Evolutionary conservation across 225 moss, liverwort and hornwort species (phyloP), one percentile per base, ranked within the genome.

Genomic region (Polytrichum commune): DNA sequence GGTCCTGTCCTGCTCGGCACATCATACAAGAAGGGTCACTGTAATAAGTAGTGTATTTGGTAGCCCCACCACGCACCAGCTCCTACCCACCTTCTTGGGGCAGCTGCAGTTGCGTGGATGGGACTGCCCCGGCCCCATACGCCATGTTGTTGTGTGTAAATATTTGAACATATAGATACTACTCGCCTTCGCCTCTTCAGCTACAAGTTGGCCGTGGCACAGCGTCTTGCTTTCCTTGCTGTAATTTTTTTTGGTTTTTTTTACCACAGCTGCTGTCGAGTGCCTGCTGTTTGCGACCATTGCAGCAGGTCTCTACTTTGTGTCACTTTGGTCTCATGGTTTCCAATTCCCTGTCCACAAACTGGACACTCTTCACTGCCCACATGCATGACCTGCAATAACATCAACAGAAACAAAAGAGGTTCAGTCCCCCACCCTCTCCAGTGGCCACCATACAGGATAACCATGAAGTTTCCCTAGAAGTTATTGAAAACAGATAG

Each of bases 131-230:
- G 76, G 86, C 78, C 81, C 56, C 72, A 23, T 72, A 64, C 38
- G 74, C 87, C 87, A 81, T 72, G 79, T 79, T 71, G 78, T 79
- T 82, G 79, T 84, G 81, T 84, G 81, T 87, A 78, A 88, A 82
- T 88, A 88, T 81, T 88, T 88, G 77, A 75, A 88, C 84, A 88
- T 84, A 84, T 82, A 79, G 81, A 84, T 79, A 88, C 8, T 79
- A 81, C 83, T 76, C 75, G 81, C 75, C 70, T 73, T 69, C 68
- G 27, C 66, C 79, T 62, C 60, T 5, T 65, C 69, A 26, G 19
- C 29, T 70, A 66, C 35, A 35, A 35, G 35, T 9, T 8, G 35
- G 53, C 28, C 73, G 63, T 71, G 24, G 24, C 19, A 18, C 65
- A 53, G 4, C 57, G 30, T 54, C 53, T 64, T 65, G 73, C 38